Percentiles rank a stretch among this genome's conserved stretches.
phyloP scores from a whole-genome alignment of 495 filamentous ascomycete species.

The Lasiosphaeris hirsuta region DNA sequence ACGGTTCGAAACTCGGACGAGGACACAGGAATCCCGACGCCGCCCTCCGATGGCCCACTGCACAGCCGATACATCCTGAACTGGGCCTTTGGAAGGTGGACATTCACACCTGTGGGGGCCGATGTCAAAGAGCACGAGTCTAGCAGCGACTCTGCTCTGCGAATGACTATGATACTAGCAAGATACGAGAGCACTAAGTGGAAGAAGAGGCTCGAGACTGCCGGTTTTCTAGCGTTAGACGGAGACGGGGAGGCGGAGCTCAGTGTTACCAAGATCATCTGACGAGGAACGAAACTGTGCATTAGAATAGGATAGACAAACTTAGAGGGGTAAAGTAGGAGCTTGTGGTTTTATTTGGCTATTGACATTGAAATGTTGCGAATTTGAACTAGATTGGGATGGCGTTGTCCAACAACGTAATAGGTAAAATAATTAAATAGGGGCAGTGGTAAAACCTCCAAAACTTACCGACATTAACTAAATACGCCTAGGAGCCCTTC shows the following conservation, averaged over 20 bases:
- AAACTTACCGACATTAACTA: too few relatives aligned
- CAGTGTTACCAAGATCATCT: constrained; percentile 40
- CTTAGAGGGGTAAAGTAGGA: not conserved
- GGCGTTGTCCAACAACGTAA: too few relatives aligned
- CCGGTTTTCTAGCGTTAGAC: constrained; percentile 54
- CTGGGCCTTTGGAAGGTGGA: constrained; percentile 98
- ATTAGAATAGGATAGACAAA: not conserved
- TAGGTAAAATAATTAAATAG: too few relatives aligned
- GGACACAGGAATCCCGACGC: constrained; percentile 26
- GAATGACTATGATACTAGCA: constrained; percentile 83
- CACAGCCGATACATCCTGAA: constrained; percentile 74
- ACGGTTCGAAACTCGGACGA: constrained; percentile 60
- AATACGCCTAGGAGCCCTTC: too few relatives aligned
- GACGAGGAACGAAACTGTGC: not conserved
- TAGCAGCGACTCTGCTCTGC: constrained; percentile 50
- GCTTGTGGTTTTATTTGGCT: not conserved
- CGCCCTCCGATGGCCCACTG: not conserved
- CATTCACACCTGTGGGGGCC: constrained; percentile 60
- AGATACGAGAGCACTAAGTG: constrained; percentile 83
- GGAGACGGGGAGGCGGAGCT: constrained; percentile 36
- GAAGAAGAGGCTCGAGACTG: constrained; percentile 75
- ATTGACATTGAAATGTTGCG: too few relatives aligned
- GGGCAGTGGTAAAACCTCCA: too few relatives aligned
- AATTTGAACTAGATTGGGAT: too few relatives aligned
- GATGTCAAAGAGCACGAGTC: constrained; percentile 44